Percentiles rank a stretch among this genome's conserved stretches.
Evolutionary conservation across 2,329 filamentous ascomycete genomes (phyloP).

Genomic region (Hypoxylon sp.): DNA sequence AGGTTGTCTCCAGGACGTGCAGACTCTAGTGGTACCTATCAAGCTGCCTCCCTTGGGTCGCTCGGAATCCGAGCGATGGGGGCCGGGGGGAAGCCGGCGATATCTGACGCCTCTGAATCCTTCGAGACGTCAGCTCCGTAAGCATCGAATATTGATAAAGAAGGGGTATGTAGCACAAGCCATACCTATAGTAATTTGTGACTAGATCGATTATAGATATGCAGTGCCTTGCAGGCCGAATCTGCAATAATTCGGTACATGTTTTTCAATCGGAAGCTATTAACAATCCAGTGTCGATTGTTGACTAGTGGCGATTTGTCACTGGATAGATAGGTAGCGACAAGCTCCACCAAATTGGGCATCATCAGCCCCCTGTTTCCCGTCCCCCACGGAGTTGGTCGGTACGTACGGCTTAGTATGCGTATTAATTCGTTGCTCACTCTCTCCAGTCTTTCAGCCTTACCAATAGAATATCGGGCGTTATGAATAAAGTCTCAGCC

Average conservation of each 20-base stretch:
- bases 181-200: neutral
- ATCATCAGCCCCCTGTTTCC: constrained; percentile 4
- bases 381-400: constrained; percentile 12
- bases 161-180: constrained; percentile 9
- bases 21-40: constrained; percentile 12
- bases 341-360: constrained; percentile 16
- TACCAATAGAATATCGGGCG: constrained; percentile 1
- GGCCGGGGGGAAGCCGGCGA: constrained; percentile 9
- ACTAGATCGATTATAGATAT: neutral
- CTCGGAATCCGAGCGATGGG: constrained; percentile 26
- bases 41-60: constrained; percentile 6
- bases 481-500: constrained; percentile 8
- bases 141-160: constrained; percentile 8
- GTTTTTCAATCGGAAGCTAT: neutral
- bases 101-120: constrained; percentile 15
- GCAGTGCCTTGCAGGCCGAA: neutral
- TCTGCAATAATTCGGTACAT: constrained; percentile 14
- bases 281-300: constrained; percentile 14
- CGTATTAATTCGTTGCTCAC: neutral
- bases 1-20: constrained; percentile 7
- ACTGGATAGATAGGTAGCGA: constrained; percentile 30
- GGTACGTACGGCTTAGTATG: neutral
- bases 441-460: constrained; percentile 7
- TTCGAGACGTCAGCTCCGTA: constrained; percentile 28
- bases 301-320: constrained; percentile 31